phyloP scores from a whole-genome alignment of 176 grass and related monocot genomes.

The Aegilops umbellulata region DNA sequence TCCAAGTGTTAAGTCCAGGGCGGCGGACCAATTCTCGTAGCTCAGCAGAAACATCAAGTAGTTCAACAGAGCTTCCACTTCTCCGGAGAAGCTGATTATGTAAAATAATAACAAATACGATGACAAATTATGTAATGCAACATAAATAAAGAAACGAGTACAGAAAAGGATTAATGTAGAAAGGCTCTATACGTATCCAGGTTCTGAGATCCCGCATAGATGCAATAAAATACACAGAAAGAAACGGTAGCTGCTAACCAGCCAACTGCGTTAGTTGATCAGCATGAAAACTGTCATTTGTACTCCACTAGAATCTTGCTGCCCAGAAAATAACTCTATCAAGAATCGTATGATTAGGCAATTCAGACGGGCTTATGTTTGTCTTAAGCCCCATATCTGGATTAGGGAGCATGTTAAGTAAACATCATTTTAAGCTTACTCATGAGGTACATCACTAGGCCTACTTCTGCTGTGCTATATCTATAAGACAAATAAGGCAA shows the following conservation, averaged over 20 bases:
- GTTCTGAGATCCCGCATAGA: background rate
- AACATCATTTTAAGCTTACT: constrained; percentile 11
- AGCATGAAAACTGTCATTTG: background rate
- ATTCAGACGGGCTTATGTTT: background rate
- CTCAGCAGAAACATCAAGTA: constrained; percentile 85
- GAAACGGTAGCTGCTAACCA: background rate
- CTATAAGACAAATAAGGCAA: background rate
- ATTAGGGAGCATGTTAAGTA: background rate
- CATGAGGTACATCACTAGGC: background rate
- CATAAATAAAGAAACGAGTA: background rate
- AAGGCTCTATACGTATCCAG: background rate
- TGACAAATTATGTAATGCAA: background rate
- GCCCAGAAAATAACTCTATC: background rate
- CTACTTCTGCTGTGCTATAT: background rate
- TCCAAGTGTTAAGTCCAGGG: constrained; percentile 79
- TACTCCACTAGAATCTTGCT: background rate
- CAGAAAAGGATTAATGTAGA: background rate
- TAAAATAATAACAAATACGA: constrained; percentile 26
- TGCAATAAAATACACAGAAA: background rate
- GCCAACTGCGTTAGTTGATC: constrained; percentile 3
- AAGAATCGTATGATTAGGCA: background rate
- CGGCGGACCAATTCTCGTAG: constrained; percentile 66
- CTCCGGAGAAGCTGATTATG: constrained; percentile 77
- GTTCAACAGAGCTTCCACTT: constrained; percentile 69
- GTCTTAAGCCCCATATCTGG: background rate